Evolutionary conservation across 2,329 filamentous ascomycete species (phyloP).

Genomic region (Apiospora arundinis): DNA sequence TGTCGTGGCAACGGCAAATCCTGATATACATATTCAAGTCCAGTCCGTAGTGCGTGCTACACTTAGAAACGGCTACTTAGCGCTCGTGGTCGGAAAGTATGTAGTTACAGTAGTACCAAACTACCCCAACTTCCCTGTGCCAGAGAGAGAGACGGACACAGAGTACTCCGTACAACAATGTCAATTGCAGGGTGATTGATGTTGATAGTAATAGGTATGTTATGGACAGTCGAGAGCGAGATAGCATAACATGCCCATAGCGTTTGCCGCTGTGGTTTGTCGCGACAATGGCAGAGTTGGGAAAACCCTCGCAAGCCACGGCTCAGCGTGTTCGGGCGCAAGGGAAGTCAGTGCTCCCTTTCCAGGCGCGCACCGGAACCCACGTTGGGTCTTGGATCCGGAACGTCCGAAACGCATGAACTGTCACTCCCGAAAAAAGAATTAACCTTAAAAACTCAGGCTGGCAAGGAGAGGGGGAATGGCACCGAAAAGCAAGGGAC

Average conservation of each 20-base stretch:
- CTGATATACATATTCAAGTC: background rate
- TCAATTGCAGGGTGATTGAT: too few species aligned
- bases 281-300: background rate
- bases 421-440: conserved; percentile 17
- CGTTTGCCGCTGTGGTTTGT: too few species aligned
- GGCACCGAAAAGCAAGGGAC: background rate
- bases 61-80: background rate
- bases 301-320: background rate
- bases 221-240: background rate
- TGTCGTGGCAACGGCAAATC: background rate
- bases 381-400: conserved; percentile 9
- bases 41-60: background rate
- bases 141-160: too few species aligned
- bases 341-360: background rate
- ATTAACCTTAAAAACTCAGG: conserved; percentile 3
- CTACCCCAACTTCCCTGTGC: too few species aligned
- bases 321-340: too few species aligned
- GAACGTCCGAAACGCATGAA: conserved; percentile 19
- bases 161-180: too few species aligned
- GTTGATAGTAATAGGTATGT: too few species aligned
- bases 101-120: too few species aligned
- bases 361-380: background rate
- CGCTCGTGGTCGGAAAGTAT: too few species aligned
- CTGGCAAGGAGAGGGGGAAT: background rate
- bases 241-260: too few species aligned